Evolutionary conservation across 805 yeast species (phyloP).

Genomic region (Zygotorulaspora sp.): DNA sequence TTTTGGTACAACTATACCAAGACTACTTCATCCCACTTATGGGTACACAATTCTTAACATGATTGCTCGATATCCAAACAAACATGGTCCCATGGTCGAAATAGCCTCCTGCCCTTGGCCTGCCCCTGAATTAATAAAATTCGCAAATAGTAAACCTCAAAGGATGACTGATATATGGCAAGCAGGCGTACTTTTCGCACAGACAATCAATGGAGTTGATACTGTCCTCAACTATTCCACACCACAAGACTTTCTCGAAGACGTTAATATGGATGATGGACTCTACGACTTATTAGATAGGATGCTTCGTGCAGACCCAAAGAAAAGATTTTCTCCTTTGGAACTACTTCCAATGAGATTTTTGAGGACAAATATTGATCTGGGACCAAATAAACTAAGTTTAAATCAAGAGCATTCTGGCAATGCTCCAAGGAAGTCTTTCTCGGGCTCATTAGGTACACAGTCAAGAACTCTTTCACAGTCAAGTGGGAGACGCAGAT

Average conservation of each 20-base stretch:
- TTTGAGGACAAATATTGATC: slow-evolving; percentile 63
- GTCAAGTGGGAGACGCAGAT: slow-evolving; percentile 35
- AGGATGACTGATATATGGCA: slow-evolving; percentile 93
- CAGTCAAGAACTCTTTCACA: slow-evolving; percentile 25
- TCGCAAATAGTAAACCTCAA: slow-evolving; percentile 46
- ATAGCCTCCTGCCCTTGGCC: slow-evolving; percentile 46
- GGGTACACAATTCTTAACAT: slow-evolving; percentile 46
- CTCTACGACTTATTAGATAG: slow-evolving; percentile 61
- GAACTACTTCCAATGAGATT: slow-evolving; percentile 83
- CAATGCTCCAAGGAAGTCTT: slow-evolving; percentile 9
- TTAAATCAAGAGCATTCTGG: slow-evolving; percentile 13
- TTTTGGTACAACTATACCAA: slow-evolving; percentile 53
- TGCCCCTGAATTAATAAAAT: slow-evolving; percentile 66
- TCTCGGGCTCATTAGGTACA: slow-evolving; percentile 6
- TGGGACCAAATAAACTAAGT: slow-evolving; percentile 28
- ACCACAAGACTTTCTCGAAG: slow-evolving; percentile 58
- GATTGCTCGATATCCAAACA: slow-evolving; percentile 39
- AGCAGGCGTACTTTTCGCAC: slow-evolving; percentile 71
- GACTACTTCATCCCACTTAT: slow-evolving; percentile 56
- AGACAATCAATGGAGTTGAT: slow-evolving; percentile 58
- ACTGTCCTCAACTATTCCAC: slow-evolving; percentile 50
- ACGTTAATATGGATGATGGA: slow-evolving; percentile 47
- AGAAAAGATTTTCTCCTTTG: slow-evolving; percentile 74
- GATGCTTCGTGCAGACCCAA: slow-evolving; percentile 60
- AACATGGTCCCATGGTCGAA: slow-evolving; percentile 21